phyloP scores from a whole-genome alignment of 1,139 yeast genomes.

The Saccharomyces uvarum region DNA sequence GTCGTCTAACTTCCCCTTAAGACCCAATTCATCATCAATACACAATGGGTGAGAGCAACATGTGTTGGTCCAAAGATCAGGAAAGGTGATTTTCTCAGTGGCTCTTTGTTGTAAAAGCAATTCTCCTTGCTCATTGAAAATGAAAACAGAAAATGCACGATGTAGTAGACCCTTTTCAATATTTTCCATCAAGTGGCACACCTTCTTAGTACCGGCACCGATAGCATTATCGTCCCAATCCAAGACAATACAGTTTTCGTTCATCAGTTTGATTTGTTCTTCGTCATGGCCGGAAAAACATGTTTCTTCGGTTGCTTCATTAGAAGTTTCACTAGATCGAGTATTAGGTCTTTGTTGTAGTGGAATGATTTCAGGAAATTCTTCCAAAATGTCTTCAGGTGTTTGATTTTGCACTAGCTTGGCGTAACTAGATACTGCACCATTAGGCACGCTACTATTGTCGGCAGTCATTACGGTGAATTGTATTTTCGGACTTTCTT shows the following conservation, averaged over 20 bases:
- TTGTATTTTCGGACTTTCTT: not conserved
- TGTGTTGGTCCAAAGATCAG: constrained; percentile 96
- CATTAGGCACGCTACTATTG: not conserved
- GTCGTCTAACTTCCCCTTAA: constrained; percentile 38
- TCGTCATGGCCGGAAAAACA: constrained; percentile 80
- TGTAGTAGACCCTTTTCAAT: constrained; percentile 81
- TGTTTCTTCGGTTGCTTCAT: constrained; percentile 22
- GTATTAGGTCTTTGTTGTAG: constrained; percentile 31
- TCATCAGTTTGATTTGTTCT: constrained; percentile 92
- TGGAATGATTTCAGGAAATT: constrained; percentile 59
- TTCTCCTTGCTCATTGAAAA: constrained; percentile 70
- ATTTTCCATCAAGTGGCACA: constrained; percentile 85
- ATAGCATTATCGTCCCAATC: constrained; percentile 81
- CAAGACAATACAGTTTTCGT: constrained; percentile 88
- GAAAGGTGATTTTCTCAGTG: constrained; percentile 90
- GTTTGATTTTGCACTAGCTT: constrained; percentile 47
- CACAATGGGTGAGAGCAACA: constrained; percentile 97
- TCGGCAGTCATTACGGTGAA: not conserved
- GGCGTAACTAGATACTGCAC: constrained; percentile 33
- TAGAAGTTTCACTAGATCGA: constrained; percentile 25
- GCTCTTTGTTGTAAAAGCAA: constrained; percentile 91
- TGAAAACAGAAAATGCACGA: constrained; percentile 90
- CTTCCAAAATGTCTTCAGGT: constrained; percentile 42
- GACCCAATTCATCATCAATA: constrained; percentile 70
- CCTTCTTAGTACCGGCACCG: constrained; percentile 90